Conservation (phyloP, 495 filamentous ascomycete genomes). For the Bombardia bombarda region DNA sequence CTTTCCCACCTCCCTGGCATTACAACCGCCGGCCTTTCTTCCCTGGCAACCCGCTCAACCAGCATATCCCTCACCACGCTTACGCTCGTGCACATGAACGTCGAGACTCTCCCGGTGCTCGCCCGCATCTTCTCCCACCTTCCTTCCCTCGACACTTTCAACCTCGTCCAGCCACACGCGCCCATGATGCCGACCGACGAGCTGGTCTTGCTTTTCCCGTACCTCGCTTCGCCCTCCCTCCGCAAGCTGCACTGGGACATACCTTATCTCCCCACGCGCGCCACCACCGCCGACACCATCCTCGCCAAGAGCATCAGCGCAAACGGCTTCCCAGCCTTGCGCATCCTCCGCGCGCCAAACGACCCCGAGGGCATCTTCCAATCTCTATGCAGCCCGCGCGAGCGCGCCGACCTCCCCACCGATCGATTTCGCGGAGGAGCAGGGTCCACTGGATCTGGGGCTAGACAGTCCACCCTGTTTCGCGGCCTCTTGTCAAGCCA, state of each 20-base stretch:
- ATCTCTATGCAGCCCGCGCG: conserved; percentile 53
- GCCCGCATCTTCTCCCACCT: conserved; percentile 68
- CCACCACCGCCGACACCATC: conserved; percentile 54
- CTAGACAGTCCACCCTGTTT: not conserved
- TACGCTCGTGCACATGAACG: conserved; percentile 56
- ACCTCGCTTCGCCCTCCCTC: conserved; percentile 60
- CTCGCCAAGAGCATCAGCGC: conserved; percentile 65
- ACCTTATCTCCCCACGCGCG: conserved; percentile 34
- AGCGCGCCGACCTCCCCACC: conserved; percentile 23
- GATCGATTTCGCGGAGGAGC: conserved; percentile 30
- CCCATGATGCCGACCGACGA: conserved; percentile 52
- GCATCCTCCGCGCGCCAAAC: conserved; percentile 59
- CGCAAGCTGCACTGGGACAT: conserved; percentile 79
- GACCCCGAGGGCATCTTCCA: conserved; percentile 71
- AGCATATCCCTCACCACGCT: conserved; percentile 51
- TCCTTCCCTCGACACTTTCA: conserved; percentile 53
- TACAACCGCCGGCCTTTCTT: conserved; percentile 66
- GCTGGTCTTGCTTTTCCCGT: conserved; percentile 56
- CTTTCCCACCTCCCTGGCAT: conserved; percentile 71
- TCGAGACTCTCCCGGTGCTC: conserved; percentile 61
- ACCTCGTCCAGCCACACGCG: conserved; percentile 57
- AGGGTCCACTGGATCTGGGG: too few relatives aligned
- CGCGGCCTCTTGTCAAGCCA: not conserved
- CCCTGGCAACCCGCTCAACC: conserved; percentile 54
- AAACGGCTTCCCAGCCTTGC: conserved; percentile 63